These are phyloP conservation scores for Trametes polyzona DNA, from an alignment of 1,284 basidiomycete species.

Conservation along the genomic window DNA sequence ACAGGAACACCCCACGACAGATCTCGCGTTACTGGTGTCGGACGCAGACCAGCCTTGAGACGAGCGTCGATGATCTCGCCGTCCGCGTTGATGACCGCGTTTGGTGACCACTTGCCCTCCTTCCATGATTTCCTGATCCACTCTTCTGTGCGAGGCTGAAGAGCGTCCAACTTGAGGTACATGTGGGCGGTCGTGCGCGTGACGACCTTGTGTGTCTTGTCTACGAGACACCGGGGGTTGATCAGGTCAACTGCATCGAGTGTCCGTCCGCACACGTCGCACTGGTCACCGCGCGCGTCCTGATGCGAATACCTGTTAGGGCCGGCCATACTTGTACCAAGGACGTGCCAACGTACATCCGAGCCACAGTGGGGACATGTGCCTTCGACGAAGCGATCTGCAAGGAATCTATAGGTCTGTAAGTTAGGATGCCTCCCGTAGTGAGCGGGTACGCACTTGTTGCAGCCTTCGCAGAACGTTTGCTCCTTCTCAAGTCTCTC, in stretches of 20 bases:
- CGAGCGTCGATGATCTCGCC: conserved; percentile 92
- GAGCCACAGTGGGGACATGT: conserved; percentile 90
- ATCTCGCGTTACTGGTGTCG: conserved; percentile 93
- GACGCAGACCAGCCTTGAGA: conserved; percentile 84
- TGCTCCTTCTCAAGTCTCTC: conserved; percentile 87
- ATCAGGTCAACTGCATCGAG: conserved; percentile 93
- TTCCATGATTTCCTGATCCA: conserved; percentile 87
- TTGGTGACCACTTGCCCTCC: conserved; percentile 90
- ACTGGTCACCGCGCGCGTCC: conserved; percentile 99
- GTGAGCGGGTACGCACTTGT: conserved; percentile 56
- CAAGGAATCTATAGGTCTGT: conserved; percentile 71
- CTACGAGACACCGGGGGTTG: conserved; percentile 93
- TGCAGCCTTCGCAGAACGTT: conserved; percentile 91
- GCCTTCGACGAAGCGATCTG: conserved; percentile 95
- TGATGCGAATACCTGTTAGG: conserved; percentile 33
- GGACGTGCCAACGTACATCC: conserved; percentile 51
- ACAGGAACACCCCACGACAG: conserved; percentile 97
- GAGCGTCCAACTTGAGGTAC: conserved; percentile 85
- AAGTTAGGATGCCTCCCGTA: neutral
- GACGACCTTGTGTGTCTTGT: conserved; percentile 79
- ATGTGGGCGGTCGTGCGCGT: conserved; percentile 89
- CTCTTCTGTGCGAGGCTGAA: conserved; percentile 85
- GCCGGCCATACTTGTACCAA: neutral
- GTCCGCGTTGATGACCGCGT: conserved; percentile 86
- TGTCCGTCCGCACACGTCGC: conserved; percentile 92